Conservation (phyloP, 2,329 filamentous ascomycete species). For the Sphaceloma murrayae region DNA sequence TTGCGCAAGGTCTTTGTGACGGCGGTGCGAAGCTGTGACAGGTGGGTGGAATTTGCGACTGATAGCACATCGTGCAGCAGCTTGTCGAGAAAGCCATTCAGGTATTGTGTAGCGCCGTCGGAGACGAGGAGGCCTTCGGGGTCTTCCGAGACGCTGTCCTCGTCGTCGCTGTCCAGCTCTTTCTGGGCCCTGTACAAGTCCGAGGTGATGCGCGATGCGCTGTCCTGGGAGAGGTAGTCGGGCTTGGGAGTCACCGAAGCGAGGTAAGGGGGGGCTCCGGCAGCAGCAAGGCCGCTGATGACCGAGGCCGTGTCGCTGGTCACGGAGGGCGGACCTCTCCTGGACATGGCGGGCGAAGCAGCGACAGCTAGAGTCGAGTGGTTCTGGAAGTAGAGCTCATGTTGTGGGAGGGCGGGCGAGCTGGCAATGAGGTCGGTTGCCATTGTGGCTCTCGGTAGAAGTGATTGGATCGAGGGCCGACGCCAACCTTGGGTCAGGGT, state of each 20-base stretch:
- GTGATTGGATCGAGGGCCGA: constrained; percentile 10
- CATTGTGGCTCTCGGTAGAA: constrained; percentile 11
- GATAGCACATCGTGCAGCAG: constrained; percentile 85
- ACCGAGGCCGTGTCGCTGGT: constrained; percentile 14
- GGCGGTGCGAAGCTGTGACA: constrained; percentile 67
- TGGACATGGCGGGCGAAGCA: constrained; percentile 13
- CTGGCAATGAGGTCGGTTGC: constrained; percentile 16
- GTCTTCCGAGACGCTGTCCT: constrained; percentile 52
- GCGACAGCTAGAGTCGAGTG: constrained; percentile 12
- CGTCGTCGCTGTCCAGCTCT: constrained; percentile 49
- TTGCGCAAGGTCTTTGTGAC: constrained; percentile 81
- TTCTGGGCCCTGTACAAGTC: constrained; percentile 72
- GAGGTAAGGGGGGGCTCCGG: constrained; percentile 7
- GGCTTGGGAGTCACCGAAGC: constrained; percentile 53
- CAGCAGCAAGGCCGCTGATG: constrained; percentile 2
- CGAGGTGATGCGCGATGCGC: constrained; percentile 84
- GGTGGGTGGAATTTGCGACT: constrained; percentile 64
- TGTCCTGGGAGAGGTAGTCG: constrained; percentile 77
- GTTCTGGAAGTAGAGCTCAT: constrained; percentile 16
- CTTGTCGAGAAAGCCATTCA: constrained; percentile 91
- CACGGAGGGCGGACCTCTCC: constrained; percentile 11
- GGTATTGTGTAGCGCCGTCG: constrained; percentile 59
- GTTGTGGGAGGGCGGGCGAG: constrained; percentile 14
- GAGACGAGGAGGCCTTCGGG: constrained; percentile 59
- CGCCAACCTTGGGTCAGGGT: constrained; percentile 11